Evolutionary conservation across 2,329 filamentous ascomycete species (phyloP).

Genomic region (Cyphellophora europaea): DNA sequence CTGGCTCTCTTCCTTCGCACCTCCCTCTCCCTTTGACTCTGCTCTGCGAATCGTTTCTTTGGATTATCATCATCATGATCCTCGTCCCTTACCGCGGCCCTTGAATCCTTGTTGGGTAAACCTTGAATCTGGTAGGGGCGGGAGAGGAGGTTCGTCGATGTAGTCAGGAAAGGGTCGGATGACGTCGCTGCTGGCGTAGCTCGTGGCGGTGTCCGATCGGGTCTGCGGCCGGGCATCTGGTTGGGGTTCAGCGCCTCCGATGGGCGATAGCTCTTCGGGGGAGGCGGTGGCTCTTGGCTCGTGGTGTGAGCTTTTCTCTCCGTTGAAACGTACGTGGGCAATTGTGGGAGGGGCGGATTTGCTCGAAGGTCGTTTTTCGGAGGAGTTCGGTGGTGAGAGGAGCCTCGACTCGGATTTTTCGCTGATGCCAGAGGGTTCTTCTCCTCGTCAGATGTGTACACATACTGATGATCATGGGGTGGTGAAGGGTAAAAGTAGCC

Average conservation of each 20-base stretch:
- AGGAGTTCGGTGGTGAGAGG: too few relatives aligned
- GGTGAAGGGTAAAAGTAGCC: conserved; percentile 4
- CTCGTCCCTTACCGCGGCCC: too few relatives aligned
- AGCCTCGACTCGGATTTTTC: too few relatives aligned
- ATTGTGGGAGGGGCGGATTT: conserved; percentile 2
- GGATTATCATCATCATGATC: conserved; percentile 3
- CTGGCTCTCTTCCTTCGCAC: conserved; percentile 12
- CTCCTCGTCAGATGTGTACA: too few relatives aligned
- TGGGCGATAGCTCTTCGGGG: conserved; percentile 8
- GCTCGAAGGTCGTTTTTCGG: too few relatives aligned
- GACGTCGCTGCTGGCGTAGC: conserved; percentile 9
- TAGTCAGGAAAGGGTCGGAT: conserved; percentile 15
- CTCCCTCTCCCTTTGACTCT: conserved; percentile 16
- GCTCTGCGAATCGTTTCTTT: conserved; percentile 13
- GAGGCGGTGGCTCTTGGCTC: conserved; percentile 4
- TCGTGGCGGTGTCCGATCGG: conserved; percentile 7
- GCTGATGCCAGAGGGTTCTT: too few relatives aligned
- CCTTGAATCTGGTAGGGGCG: neutral
- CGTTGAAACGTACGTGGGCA: conserved; percentile 1
- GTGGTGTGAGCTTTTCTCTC: conserved; percentile 3
- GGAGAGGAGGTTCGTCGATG: conserved; percentile 12
- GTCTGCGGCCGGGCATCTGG: conserved; percentile 8
- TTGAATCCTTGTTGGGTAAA: too few relatives aligned
- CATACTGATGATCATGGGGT: too few relatives aligned
- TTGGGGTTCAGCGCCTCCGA: neutral